phyloP scores from a whole-genome alignment of 2,329 filamentous ascomycete genomes.

The Xylaria sp. region DNA sequence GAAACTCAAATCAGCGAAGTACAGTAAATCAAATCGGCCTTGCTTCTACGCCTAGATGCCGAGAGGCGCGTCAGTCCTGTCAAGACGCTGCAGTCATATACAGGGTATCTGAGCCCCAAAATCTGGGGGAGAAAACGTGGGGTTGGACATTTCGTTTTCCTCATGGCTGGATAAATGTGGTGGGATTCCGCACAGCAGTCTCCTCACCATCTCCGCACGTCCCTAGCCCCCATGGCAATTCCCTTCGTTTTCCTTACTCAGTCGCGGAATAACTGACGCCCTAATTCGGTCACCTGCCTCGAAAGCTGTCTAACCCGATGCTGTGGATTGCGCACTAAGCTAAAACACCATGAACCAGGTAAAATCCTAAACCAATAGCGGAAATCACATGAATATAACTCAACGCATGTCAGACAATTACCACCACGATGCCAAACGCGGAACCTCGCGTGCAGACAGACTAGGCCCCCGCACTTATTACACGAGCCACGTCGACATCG shows the following conservation, averaged over 20 bases:
- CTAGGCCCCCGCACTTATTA: slow-evolving; percentile 7
- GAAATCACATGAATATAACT: slow-evolving; percentile 36
- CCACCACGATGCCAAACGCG: slow-evolving; percentile 20
- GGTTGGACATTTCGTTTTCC: slow-evolving; percentile 22
- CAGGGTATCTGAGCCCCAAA: slow-evolving; percentile 29
- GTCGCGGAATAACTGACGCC: slow-evolving; percentile 1
- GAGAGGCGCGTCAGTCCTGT: slow-evolving; percentile 1
- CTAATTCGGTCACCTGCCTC: slow-evolving; percentile 22
- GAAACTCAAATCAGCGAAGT: not conserved
- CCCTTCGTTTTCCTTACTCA: slow-evolving; percentile 2
- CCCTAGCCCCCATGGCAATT: not conserved
- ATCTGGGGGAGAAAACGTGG: slow-evolving; percentile 33
- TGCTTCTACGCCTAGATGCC: not conserved
- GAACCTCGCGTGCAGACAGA: slow-evolving; percentile 22
- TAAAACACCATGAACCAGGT: slow-evolving; percentile 11
- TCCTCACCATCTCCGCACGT: slow-evolving; percentile 24
- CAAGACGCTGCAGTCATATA: slow-evolving; percentile 13
- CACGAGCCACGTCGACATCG: slow-evolving; percentile 28
- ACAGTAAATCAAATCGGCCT: slow-evolving; percentile 13
- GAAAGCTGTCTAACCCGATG: slow-evolving; percentile 4
- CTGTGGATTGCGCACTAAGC: slow-evolving; percentile 14
- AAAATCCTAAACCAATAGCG: slow-evolving; percentile 16
- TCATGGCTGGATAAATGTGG: slow-evolving; percentile 16
- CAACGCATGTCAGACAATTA: slow-evolving; percentile 32
- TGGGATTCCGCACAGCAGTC: slow-evolving; percentile 21